Evolutionary conservation across 768 basidiomycete species (phyloP).

Genomic region (Thelephora ganbajun): DNA sequence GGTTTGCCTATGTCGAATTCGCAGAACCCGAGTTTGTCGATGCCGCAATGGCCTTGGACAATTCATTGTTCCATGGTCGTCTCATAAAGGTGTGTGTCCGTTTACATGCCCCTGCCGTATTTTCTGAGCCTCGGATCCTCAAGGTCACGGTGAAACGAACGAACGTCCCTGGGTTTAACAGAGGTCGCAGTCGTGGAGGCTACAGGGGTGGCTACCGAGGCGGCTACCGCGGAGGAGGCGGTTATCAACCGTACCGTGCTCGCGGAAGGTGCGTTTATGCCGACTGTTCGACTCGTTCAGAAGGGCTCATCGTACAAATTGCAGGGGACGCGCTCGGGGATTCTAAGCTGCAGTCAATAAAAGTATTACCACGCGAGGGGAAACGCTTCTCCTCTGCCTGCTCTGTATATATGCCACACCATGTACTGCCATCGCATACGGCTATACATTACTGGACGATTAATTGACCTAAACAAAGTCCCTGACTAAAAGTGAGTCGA

Average conservation of each 20-base stretch:
- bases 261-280: slow-evolving; percentile 55
- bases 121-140: neutral
- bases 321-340: slow-evolving; percentile 66
- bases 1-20: slow-evolving; percentile 98
- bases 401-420: slow-evolving; percentile 5
- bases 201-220: slow-evolving; percentile 37
- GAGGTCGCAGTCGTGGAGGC: slow-evolving; percentile 56
- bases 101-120: slow-evolving; percentile 1
- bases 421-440: neutral
- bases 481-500: no score
- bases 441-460: no score
- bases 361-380: slow-evolving; percentile 4
- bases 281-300: slow-evolving; percentile 1
- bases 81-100: slow-evolving; percentile 69
- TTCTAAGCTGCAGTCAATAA: slow-evolving; percentile 23
- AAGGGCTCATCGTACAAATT: neutral
- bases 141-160: slow-evolving; percentile 94
- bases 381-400: slow-evolving; percentile 3
- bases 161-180: slow-evolving; percentile 85
- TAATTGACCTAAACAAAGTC: no score
- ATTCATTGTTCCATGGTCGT: slow-evolving; percentile 89
- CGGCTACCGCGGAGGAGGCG: slow-evolving; percentile 44
- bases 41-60: slow-evolving; percentile 85
- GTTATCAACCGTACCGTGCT: slow-evolving; percentile 49
- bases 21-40: slow-evolving; percentile 86